Evolutionary conservation across 75 land plant genomes (phyloP).

Genomic region (Pinus taeda): DNA sequence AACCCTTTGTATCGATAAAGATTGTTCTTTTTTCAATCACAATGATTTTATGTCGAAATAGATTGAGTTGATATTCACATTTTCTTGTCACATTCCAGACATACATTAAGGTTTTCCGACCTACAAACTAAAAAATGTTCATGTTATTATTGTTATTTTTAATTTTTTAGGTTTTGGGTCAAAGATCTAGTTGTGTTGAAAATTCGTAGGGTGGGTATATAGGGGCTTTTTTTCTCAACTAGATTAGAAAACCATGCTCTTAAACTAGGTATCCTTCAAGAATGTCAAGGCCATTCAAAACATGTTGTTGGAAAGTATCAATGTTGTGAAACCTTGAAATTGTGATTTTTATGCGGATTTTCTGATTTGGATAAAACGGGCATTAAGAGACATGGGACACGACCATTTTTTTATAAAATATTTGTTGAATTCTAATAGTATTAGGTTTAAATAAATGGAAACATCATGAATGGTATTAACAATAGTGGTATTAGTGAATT

Average conservation of each 20-base stretch:
- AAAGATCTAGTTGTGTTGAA: not conserved
- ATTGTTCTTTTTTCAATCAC: not conserved
- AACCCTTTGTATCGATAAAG: not conserved
- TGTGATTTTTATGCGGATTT: not conserved
- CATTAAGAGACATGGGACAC: not conserved
- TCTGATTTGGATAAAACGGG: not conserved
- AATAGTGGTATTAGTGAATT: constrained; percentile 5
- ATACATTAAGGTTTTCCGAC: not conserved
- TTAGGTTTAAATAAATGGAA: not conserved
- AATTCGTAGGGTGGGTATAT: not conserved
- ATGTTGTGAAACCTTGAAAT: not conserved
- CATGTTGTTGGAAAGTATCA: not conserved
- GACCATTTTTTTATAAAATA: not conserved
- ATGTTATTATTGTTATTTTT: not conserved
- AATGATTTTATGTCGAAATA: not conserved
- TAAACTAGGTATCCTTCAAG: not conserved
- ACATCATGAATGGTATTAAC: not conserved
- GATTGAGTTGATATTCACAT: not conserved
- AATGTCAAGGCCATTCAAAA: not conserved
- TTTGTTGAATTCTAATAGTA: not conserved
- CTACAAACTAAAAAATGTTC: not conserved
- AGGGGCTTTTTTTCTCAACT: not conserved
- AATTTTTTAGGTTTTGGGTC: not conserved
- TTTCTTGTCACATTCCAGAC: not conserved
- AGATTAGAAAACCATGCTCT: not conserved